Evolutionary conservation across 1,139 yeast species (phyloP).

Genomic region (Hyphopichia wangnamkhiaoensis): DNA sequence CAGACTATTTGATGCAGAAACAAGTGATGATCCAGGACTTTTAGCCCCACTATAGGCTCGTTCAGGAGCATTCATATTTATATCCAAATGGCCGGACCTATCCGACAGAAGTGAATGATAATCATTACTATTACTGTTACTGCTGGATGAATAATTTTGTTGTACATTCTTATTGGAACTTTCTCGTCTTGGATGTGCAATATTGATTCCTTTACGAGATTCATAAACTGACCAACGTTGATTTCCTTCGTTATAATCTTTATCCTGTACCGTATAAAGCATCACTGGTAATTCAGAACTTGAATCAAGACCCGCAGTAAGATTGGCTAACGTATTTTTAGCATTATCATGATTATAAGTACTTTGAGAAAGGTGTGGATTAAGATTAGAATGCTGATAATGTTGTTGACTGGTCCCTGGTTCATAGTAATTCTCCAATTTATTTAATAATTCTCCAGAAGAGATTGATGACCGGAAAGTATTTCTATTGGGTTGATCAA

Average conservation of each 20-base stretch:
- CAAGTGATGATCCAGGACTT: background rate
- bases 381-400: background rate
- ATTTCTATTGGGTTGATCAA: constrained; percentile 11
- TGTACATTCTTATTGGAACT: background rate
- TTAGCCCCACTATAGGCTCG: background rate
- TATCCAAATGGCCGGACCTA: too few species aligned
- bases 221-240: constrained; percentile 32
- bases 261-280: constrained; percentile 32
- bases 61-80: background rate
- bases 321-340: constrained; percentile 9
- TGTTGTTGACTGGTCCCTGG: background rate
- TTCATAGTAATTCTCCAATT: constrained; percentile 21
- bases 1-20: background rate
- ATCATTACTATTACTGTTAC: background rate
- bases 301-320: constrained; percentile 33
- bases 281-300: constrained; percentile 28
- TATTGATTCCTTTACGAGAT: background rate
- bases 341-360: constrained; percentile 6
- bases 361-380: background rate
- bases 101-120: background rate
- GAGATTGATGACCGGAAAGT: constrained; percentile 28
- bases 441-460: constrained; percentile 38
- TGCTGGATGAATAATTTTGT: background rate
- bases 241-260: constrained; percentile 25
- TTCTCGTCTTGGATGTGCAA: background rate